Evolutionary conservation across 176 grass and related monocot genomes (phyloP), one percentile per base, ranked within the genome.

Genomic region (Oryza meyeriana): DNA sequence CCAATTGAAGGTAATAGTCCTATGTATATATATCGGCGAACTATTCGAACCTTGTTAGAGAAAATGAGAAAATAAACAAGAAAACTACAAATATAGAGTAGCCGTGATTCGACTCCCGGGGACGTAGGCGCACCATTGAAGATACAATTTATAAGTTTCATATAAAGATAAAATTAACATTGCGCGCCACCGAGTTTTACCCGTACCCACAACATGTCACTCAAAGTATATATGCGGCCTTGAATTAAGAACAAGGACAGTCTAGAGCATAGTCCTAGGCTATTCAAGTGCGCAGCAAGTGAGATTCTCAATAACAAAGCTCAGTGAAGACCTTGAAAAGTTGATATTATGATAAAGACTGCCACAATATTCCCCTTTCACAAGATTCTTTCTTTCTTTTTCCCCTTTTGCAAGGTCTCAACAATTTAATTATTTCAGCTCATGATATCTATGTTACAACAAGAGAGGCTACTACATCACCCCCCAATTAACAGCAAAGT

Each of bases 231-330:
- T 9, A 52, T 58, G 22, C 22, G 22, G 52, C 22, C 52, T 58
- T n/a, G 8, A 58, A 58, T 58, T 58, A 58, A 58, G 48, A 58
- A 58, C 50, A 14, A 24, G 52, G 52, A 24, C 59, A 64, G 17
- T 52, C 14, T 7, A 74, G 25, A 27, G 64, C 12, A 38, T 75
- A 83, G 71, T 83, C 59, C 17, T 74, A 50, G 41, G 67, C 35
- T 38, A 44, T 58, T 61, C 75, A 36, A 79, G 81, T 84, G 75
- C 75, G 75, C 81, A 29, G 55, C 5, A 61, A 80, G 36, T 10
- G 61, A 80, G 62, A 80, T 84, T 79, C 81, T 84, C 67, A 61
- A 74, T 69, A 75, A n/a, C 61, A 62, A 62, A 62, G 22, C 76
- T 80, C 12, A 84, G 73, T 80, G 87, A 81, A 45, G 74, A 66